These are phyloP conservation scores for Phytopythium delawarense DNA, from an alignment of 352 stramenopile genomes.

Conservation along the genomic window DNA sequence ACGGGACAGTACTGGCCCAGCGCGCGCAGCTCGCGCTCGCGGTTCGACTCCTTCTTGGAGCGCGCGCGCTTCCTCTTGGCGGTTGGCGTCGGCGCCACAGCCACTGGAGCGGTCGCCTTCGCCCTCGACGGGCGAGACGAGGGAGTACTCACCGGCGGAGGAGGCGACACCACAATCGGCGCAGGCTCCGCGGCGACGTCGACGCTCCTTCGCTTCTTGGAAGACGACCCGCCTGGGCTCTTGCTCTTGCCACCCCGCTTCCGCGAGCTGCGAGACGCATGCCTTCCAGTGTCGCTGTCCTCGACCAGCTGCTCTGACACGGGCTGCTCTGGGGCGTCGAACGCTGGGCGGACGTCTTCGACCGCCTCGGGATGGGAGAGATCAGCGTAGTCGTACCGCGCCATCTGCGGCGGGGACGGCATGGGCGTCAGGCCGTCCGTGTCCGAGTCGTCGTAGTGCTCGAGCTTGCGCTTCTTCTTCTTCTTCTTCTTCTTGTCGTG, in stretches of 20 bases:
- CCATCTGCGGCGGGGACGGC: slow-evolving; percentile 41
- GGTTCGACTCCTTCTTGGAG: slow-evolving; percentile 62
- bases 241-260: slow-evolving; percentile 4
- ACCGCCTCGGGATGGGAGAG: neutral
- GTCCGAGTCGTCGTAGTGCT: slow-evolving; percentile 45
- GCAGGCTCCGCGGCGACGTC: neutral
- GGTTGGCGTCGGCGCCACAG: slow-evolving; percentile 12
- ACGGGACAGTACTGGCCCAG: slow-evolving; percentile 84
- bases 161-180: neutral
- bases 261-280: neutral
- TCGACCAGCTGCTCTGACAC: slow-evolving; percentile 8
- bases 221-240: slow-evolving; percentile 18
- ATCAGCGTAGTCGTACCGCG: slow-evolving; percentile 36
- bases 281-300: neutral
- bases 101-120: slow-evolving; percentile 4
- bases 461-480: slow-evolving; percentile 42
- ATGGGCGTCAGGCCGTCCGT: slow-evolving; percentile 40
- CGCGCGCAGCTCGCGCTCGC: slow-evolving; percentile 71
- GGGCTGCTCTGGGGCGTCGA: neutral
- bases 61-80: slow-evolving; percentile 38
- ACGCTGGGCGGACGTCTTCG: neutral
- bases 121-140: slow-evolving; percentile 16
- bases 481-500: slow-evolving; percentile 39
- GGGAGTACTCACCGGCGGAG: neutral
- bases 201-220: slow-evolving; percentile 27